phyloP scores from a whole-genome alignment of 202 grass and related monocot genomes.

The Schoenoplectus tabernaemontani region DNA sequence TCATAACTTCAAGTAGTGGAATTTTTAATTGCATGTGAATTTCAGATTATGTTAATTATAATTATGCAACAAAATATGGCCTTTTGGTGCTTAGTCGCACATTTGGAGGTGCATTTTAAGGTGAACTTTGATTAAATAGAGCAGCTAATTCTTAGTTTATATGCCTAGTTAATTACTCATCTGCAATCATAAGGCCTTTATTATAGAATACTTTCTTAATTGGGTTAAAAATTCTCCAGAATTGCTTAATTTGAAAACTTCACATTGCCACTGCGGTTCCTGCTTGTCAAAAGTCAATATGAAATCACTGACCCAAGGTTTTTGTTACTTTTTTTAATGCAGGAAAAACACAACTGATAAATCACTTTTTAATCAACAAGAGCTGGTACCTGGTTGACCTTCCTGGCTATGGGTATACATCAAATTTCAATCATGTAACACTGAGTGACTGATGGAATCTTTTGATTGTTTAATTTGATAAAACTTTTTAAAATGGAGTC shows the following conservation, averaged over 20 bases:
- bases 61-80: background rate
- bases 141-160: background rate
- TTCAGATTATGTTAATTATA: background rate
- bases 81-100: background rate
- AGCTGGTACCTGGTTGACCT: constrained; percentile 97
- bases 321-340: constrained; percentile 12
- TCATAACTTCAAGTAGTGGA: background rate
- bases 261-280: background rate
- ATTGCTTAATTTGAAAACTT: background rate
- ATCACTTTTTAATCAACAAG: constrained; percentile 93
- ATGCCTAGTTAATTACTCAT: background rate
- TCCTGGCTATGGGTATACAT: constrained; percentile 85
- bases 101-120: background rate
- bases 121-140: background rate
- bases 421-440: background rate
- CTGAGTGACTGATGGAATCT: background rate
- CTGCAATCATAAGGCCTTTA: background rate
- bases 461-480: background rate
- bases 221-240: constrained; percentile 3
- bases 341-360: constrained; percentile 94
- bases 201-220: background rate
- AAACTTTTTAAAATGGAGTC: background rate
- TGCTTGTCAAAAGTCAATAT: background rate
- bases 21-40: background rate
- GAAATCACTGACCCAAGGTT: background rate